Conservation (phyloP, 345 rosid species). For the Citrus australasica region DNA sequence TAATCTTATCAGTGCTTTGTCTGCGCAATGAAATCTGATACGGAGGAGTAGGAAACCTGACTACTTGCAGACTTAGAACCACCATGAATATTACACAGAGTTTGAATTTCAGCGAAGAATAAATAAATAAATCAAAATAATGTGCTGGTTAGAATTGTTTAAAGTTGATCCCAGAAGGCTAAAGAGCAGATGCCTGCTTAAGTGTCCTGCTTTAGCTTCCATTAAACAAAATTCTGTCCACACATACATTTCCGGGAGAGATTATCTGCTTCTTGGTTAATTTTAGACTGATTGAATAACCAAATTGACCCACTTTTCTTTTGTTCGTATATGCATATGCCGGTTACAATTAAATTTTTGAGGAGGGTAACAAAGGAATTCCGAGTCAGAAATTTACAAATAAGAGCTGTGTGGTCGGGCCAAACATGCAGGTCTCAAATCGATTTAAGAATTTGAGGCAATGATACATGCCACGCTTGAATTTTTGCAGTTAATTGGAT, state of each 20-base stretch:
- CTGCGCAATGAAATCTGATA: background rate
- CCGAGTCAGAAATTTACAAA: background rate
- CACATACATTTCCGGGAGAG: background rate
- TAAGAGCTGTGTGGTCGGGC: background rate
- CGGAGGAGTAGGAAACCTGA: constrained; percentile 21
- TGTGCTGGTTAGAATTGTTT: background rate
- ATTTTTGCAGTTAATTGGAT: background rate
- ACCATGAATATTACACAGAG: constrained; percentile 39
- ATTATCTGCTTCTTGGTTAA: background rate
- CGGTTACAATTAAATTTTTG: background rate
- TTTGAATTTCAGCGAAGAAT: background rate
- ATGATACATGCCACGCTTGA: background rate
- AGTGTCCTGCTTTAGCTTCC: background rate
- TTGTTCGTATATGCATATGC: background rate
- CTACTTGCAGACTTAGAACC: constrained; percentile 52
- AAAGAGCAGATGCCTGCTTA: constrained; percentile 7
- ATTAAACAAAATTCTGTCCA: constrained; percentile 17
- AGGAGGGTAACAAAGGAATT: background rate
- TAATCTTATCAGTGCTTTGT: constrained; percentile 6
- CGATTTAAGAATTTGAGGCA: background rate
- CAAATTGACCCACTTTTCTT: background rate
- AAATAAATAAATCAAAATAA: background rate
- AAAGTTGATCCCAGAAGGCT: background rate
- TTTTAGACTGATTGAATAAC: background rate
- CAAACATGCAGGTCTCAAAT: background rate